These are phyloP conservation scores for Paragyromitra xinjiangensis DNA, from an alignment of 495 filamentous ascomycete species.

Conservation along the genomic window DNA sequence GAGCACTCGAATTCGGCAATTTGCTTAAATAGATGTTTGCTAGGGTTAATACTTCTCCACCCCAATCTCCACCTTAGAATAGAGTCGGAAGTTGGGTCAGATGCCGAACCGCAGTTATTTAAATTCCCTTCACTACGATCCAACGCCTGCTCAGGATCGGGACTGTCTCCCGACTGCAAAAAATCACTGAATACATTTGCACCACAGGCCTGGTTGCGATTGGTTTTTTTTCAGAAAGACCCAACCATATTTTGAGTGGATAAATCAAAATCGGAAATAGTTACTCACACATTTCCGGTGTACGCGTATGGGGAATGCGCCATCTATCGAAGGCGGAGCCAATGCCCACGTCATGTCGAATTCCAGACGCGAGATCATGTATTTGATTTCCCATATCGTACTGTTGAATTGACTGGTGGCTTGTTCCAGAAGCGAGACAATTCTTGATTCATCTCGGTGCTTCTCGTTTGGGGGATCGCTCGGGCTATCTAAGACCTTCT, in stretches of 20 bases:
- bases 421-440: background rate
- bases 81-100: background rate
- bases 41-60: background rate
- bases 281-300: conserved; percentile 8
- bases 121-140: background rate
- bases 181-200: background rate
- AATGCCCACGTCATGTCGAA: background rate
- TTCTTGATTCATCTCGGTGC: background rate
- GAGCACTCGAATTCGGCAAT: background rate
- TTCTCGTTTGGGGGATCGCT: background rate
- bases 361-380: conserved; percentile 10
- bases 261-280: background rate
- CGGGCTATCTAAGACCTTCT: background rate
- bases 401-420: background rate
- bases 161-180: too few relatives aligned
- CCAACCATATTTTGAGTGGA: background rate
- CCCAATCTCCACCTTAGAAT: background rate
- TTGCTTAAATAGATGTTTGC: background rate
- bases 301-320: background rate
- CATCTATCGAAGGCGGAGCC: background rate
- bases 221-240: background rate
- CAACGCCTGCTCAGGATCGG: background rate
- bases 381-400: conserved; percentile 1
- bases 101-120: background rate
- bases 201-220: background rate